A percentile compares a stretch with the other conserved stretches of the same genome.
These are phyloP conservation scores for Fusarium nisikadoi DNA, from an alignment of 2,329 filamentous ascomycete species.

Conservation along the genomic window DNA sequence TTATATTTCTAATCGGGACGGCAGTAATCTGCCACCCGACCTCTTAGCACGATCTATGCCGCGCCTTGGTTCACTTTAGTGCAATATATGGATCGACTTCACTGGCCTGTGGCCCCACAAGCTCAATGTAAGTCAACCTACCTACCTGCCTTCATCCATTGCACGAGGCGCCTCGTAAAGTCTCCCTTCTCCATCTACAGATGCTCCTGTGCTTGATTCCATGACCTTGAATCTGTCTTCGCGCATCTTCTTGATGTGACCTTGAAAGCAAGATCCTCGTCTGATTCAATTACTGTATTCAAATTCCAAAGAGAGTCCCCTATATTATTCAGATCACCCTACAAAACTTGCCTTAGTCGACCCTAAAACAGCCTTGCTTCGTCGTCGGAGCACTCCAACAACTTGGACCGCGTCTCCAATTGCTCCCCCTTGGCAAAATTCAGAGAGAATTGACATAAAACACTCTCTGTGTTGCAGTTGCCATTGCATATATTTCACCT, in stretches of 20 bases:
- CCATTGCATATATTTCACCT: neutral
- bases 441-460: neutral
- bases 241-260: neutral
- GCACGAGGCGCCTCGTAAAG: constrained; percentile 13
- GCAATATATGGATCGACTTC: neutral
- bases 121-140: constrained; percentile 3
- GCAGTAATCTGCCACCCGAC: constrained; percentile 22
- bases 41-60: constrained; percentile 29
- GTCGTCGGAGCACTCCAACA: constrained; percentile 3
- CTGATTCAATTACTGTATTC: neutral
- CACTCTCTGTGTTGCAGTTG: neutral
- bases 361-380: constrained; percentile 4
- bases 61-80: neutral
- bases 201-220: neutral
- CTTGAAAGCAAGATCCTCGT: neutral
- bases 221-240: neutral
- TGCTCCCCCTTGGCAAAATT: neutral
- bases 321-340: neutral
- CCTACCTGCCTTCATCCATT: neutral
- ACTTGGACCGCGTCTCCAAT: neutral
- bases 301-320: neutral
- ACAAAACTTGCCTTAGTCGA: neutral
- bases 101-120: constrained; percentile 23
- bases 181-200: constrained; percentile 29
- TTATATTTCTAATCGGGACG: neutral